Evolutionary conservation across 2,329 filamentous ascomycete genomes (phyloP).

Genomic region (Parastagonospora nodorum): DNA sequence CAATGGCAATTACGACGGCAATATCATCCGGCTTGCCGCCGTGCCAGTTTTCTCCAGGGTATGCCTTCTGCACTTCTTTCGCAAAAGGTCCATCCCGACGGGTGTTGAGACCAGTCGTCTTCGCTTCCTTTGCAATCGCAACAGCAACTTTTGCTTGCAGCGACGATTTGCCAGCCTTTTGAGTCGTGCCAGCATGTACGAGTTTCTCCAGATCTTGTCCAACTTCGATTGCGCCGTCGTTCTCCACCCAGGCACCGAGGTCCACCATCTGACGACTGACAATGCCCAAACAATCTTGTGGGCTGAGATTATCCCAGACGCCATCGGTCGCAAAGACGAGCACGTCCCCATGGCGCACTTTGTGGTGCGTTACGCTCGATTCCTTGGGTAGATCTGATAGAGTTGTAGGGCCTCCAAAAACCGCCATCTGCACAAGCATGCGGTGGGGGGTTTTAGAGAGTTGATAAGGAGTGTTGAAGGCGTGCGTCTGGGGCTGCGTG

Average conservation of each 20-base stretch:
- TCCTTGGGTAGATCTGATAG: constrained; percentile 84
- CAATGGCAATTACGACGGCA: constrained; percentile 73
- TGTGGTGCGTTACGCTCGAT: constrained; percentile 76
- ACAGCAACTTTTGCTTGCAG: constrained; percentile 80
- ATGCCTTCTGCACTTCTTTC: constrained; percentile 87
- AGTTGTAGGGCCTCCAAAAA: constrained; percentile 73
- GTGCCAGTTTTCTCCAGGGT: constrained; percentile 82
- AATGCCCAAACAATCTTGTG: constrained; percentile 83
- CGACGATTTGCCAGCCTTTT: constrained; percentile 53
- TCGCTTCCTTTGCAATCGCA: constrained; percentile 80
- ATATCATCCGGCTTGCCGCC: constrained; percentile 98
- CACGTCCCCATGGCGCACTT: constrained; percentile 86
- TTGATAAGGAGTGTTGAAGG: constrained; percentile 97
- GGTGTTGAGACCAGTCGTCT: constrained; percentile 79
- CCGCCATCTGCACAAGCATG: constrained; percentile 76
- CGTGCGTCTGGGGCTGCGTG: constrained; percentile 88
- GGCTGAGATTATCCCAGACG: constrained; percentile 93
- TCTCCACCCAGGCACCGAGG: constrained; percentile 74
- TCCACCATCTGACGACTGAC: constrained; percentile 77
- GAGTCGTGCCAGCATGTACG: constrained; percentile 55
- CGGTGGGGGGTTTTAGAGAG: constrained; percentile 83
- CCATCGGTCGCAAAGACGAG: constrained; percentile 94
- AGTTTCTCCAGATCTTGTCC: constrained; percentile 63
- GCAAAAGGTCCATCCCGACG: constrained; percentile 91
- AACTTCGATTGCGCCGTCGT: constrained; percentile 55